phyloP scores from a whole-genome alignment of 352 stramenopile species.

The Globisporangium okanoganense region DNA sequence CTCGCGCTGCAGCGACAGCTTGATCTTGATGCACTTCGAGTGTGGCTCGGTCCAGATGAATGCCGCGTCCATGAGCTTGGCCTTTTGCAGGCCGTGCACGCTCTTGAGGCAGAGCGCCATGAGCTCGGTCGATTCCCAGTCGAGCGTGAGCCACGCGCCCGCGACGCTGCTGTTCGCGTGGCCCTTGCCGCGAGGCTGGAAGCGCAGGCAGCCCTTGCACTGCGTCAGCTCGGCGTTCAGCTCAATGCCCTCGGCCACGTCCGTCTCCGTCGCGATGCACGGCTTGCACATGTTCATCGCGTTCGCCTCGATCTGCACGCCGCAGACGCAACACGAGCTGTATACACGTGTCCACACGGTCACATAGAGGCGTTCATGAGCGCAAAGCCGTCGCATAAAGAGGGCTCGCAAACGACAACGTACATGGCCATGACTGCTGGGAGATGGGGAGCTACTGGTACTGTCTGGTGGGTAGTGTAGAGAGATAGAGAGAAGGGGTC shows the following conservation, averaged over 20 bases:
- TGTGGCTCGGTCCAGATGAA: conserved; percentile 86
- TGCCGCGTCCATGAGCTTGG: conserved; percentile 70
- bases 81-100: conserved; percentile 53
- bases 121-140: conserved; percentile 74
- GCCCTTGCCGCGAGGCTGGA: conserved; percentile 48
- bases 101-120: conserved; percentile 79
- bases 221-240: conserved; percentile 46
- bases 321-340: conserved; percentile 59
- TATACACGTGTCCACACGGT: too few species aligned
- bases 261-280: conserved; percentile 62
- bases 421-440: conserved; percentile 22
- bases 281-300: conserved; percentile 74
- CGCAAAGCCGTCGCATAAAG: too few species aligned
- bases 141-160: conserved; percentile 50
- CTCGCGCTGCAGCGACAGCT: conserved; percentile 65
- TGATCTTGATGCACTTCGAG: conserved; percentile 74
- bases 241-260: conserved; percentile 71
- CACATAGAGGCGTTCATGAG: too few species aligned
- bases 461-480: not conserved
- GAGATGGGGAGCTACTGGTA: not conserved
- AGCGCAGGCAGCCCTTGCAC: conserved; percentile 66
- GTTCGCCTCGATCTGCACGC: conserved; percentile 68
- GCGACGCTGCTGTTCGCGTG: conserved; percentile 30
- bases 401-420: not conserved
- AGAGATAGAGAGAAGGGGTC: too few species aligned